A percentile compares a stretch with the other conserved stretches of the same genome.
Evolutionary conservation across 768 basidiomycete species (phyloP).

Genomic region (Favolaschia claudopus): DNA sequence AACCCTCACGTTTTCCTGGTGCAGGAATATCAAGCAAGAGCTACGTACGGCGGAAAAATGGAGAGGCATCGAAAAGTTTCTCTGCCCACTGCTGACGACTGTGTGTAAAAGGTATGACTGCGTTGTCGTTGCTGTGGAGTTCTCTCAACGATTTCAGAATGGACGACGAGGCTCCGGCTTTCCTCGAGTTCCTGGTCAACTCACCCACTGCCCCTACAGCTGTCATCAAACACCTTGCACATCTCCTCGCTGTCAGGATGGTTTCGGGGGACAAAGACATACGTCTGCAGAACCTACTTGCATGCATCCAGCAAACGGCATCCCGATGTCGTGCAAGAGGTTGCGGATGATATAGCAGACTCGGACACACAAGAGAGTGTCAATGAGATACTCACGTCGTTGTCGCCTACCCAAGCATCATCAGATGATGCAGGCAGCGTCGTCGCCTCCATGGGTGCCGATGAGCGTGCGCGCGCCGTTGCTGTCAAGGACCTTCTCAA

Average conservation of each 20-base stretch:
- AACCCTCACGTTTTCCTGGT: neutral
- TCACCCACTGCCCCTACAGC: constrained; percentile 40
- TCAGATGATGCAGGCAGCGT: constrained; percentile 44
- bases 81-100: constrained; percentile 57
- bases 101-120: constrained; percentile 44
- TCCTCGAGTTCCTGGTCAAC: constrained; percentile 49
- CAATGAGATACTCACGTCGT: constrained; percentile 63
- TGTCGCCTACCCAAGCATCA: constrained; percentile 46
- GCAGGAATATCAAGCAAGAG: constrained; percentile 57
- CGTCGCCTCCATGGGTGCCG: constrained; percentile 67
- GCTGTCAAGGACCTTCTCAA: constrained; percentile 67
- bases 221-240: constrained; percentile 42
- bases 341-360: constrained; percentile 45
- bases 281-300: constrained; percentile 55
- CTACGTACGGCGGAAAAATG: constrained; percentile 52
- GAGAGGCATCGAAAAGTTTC: constrained; percentile 62
- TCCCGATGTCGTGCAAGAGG: constrained; percentile 54
- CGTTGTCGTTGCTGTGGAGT: neutral
- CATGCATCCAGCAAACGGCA: constrained; percentile 72
- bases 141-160: constrained; percentile 33
- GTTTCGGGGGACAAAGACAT: constrained; percentile 33
- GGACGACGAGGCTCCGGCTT: constrained; percentile 36
- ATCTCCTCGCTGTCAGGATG: constrained; percentile 35
- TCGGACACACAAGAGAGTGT: constrained; percentile 48
- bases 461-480: constrained; percentile 61